Conservation (phyloP, 179 eudicot genomes). For the Dionaea muscipula region DNA sequence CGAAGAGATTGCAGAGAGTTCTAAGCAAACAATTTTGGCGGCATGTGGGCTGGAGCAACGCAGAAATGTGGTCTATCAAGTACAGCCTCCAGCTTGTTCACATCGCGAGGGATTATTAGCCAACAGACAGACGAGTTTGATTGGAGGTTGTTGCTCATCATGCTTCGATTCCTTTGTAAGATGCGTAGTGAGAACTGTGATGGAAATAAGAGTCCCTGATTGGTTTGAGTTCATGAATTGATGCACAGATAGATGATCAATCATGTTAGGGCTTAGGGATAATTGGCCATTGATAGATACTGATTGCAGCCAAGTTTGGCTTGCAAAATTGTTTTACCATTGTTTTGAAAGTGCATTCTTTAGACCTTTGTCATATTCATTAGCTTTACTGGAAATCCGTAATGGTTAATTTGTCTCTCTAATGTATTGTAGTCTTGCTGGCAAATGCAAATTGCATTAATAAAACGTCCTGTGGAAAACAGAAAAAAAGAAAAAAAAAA, state of each 20-base stretch:
- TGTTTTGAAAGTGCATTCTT: too few relatives aligned
- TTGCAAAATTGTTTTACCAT: too few relatives aligned
- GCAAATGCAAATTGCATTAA: too few relatives aligned
- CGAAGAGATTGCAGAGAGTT: conserved; percentile 25
- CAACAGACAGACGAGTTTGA: conserved; percentile 19
- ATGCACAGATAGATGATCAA: conserved; percentile 7
- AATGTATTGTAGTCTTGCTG: too few relatives aligned
- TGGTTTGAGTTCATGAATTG: conserved; percentile 22
- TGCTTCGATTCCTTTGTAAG: conserved; percentile 39
- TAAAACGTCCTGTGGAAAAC: too few relatives aligned
- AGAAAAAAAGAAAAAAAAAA: too few relatives aligned
- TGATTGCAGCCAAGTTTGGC: too few relatives aligned
- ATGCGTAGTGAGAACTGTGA: conserved; percentile 28
- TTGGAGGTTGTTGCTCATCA: conserved; percentile 31
- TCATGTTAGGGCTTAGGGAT: conserved; percentile 1
- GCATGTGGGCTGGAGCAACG: conserved; percentile 31
- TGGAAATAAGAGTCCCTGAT: conserved; percentile 17
- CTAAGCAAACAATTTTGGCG: conserved; percentile 38
- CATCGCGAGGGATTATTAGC: conserved; percentile 20
- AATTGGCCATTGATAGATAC: neutral
- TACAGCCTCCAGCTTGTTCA: conserved; percentile 22
- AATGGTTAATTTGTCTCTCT: too few relatives aligned
- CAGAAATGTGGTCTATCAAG: conserved; percentile 17
- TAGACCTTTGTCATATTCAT: too few relatives aligned
- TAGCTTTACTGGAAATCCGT: too few relatives aligned